Percentiles rank a stretch among this genome's conserved stretches.
Evolutionary conservation across 345 rosid species (phyloP).

Genomic region (Arabis alpina): DNA sequence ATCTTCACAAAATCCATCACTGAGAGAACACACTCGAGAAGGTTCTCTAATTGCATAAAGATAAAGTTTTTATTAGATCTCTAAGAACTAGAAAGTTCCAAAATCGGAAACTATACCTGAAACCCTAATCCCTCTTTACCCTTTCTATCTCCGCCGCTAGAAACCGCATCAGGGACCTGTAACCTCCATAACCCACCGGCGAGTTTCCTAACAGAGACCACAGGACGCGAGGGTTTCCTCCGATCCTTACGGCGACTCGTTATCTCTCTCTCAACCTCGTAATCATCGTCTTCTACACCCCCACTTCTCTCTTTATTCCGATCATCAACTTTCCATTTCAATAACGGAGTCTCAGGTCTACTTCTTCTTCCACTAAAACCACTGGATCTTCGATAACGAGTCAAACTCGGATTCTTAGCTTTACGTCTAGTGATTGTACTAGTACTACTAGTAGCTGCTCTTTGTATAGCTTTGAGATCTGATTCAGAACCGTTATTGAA

Average conservation of each 20-base stretch:
- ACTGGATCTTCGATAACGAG: conserved; percentile 57
- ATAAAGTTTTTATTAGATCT: neutral
- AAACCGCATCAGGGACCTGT: conserved; percentile 58
- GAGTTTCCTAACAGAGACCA: conserved; percentile 79
- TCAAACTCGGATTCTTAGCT: conserved; percentile 54
- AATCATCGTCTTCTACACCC: conserved; percentile 48
- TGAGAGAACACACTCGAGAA: too few relatives aligned
- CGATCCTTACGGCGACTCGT: conserved; percentile 46
- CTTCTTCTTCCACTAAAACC: conserved; percentile 56
- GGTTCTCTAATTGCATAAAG: too few relatives aligned
- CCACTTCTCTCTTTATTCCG: conserved; percentile 39
- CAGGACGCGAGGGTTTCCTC: conserved; percentile 37
- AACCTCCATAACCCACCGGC: conserved; percentile 91
- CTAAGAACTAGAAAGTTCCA: conserved; percentile 3
- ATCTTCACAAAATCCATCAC: conserved; percentile 4
- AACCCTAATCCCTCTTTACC: conserved; percentile 60
- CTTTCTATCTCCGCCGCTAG: conserved; percentile 47
- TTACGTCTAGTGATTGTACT: conserved; percentile 47
- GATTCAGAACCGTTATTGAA: conserved; percentile 44
- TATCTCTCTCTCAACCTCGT: conserved; percentile 42
- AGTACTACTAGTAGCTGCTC: conserved; percentile 36
- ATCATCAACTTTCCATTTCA: conserved; percentile 81
- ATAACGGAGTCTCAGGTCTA: conserved; percentile 80
- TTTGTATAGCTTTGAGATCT: conserved; percentile 62
- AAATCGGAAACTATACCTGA: conserved; percentile 49